Conservation (phyloP, 768 basidiomycete species). For the Dentipellis fragilis region DNA sequence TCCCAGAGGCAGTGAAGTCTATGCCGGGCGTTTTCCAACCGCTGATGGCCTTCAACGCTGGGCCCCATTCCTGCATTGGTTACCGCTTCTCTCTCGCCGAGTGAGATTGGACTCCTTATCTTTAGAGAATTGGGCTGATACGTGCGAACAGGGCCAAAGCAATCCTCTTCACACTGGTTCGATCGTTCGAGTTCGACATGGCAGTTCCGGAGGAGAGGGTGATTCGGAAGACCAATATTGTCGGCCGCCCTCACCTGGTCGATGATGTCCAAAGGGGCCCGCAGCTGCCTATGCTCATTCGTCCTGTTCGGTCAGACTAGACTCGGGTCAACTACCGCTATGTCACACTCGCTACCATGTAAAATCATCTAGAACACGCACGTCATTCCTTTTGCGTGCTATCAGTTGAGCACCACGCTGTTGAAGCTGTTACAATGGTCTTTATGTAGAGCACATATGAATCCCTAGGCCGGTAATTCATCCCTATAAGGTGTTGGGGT, state of each 20-base stretch:
- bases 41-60: constrained; percentile 52
- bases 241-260: background rate
- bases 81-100: constrained; percentile 55
- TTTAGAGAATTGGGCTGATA: background rate
- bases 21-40: constrained; percentile 57
- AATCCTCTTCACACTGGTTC: constrained; percentile 22
- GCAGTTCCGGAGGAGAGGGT: constrained; percentile 18
- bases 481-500: no score
- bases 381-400: no score
- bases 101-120: constrained; percentile 24
- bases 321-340: background rate
- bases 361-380: no score
- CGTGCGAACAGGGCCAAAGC: constrained; percentile 20
- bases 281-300: background rate
- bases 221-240: background rate
- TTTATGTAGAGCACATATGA: no score
- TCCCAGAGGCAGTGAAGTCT: constrained; percentile 30
- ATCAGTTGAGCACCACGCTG: no score
- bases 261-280: background rate
- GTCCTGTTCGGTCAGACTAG: background rate
- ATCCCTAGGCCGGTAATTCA: no score
- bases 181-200: constrained; percentile 22
- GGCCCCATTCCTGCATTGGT: constrained; percentile 57
- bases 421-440: no score
- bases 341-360: no score